These are phyloP conservation scores for Russula dissimulans DNA, from an alignment of 768 basidiomycete species.

Conservation along the genomic window DNA sequence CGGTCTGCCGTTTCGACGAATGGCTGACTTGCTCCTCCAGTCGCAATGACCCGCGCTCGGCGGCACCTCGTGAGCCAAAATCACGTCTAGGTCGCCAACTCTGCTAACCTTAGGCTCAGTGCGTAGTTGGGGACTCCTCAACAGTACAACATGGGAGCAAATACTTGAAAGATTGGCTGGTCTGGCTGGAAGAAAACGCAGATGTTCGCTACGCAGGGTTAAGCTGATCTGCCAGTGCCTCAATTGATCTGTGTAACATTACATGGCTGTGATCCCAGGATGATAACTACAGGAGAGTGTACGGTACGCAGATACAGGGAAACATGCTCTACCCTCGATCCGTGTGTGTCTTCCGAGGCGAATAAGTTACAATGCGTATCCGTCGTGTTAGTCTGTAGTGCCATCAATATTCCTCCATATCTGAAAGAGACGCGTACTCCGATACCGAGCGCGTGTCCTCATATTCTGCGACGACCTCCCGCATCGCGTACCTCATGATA, in stretches of 20 bases:
- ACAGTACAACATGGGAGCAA: constrained; percentile 78
- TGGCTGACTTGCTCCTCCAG: constrained; percentile 29
- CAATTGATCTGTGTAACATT: neutral
- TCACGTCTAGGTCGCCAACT: neutral
- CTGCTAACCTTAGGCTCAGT: constrained; percentile 37
- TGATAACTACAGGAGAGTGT: neutral
- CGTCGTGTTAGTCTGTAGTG: neutral
- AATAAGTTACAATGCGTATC: constrained; percentile 13
- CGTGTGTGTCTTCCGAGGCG: neutral
- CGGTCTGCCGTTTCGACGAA: neutral
- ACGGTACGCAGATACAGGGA: neutral
- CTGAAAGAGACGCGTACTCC: constrained; percentile 71
- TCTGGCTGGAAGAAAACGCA: constrained; percentile 83
- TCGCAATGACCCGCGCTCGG: constrained; percentile 88
- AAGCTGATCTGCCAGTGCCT: constrained; percentile 24
- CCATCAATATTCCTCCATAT: constrained; percentile 61
- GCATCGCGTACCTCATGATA: constrained; percentile 79
- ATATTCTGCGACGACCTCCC: constrained; percentile 75
- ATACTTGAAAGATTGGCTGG: constrained; percentile 85
- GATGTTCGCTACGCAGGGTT: constrained; percentile 81
- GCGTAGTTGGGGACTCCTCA: constrained; percentile 87
- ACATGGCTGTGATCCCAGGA: neutral
- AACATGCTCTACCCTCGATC: neutral
- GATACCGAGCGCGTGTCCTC: constrained; percentile 66
- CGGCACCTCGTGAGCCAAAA: constrained; percentile 65